A percentile compares a stretch with the other conserved stretches of the same genome.
phyloP scores from a whole-genome alignment of 352 stramenopile species.

The Hyaloperonospora brassicae region DNA sequence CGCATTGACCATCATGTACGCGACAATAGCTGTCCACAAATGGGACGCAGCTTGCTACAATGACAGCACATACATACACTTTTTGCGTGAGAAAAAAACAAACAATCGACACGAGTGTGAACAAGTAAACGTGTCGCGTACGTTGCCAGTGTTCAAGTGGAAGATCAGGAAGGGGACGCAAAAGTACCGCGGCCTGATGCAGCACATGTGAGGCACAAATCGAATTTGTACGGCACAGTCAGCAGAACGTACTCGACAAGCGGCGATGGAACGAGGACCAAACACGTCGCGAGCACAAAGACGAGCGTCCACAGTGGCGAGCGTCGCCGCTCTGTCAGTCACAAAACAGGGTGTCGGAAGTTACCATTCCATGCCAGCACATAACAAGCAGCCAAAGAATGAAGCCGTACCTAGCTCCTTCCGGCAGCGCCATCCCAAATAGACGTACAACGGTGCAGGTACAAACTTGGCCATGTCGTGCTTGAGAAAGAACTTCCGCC shows the following conservation, averaged over 20 bases:
- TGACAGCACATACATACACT: constrained; percentile 9
- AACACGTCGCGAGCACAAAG: constrained; percentile 53
- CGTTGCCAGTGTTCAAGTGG: constrained; percentile 64
- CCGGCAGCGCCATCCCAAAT: constrained; percentile 55
- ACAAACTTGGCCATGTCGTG: constrained; percentile 64
- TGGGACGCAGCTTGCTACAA: constrained; percentile 48
- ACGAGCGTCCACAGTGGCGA: constrained; percentile 75
- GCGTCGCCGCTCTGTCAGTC: constrained; percentile 31
- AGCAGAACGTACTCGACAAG: constrained; percentile 71
- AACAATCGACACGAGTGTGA: neutral
- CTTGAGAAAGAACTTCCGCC: constrained; percentile 80
- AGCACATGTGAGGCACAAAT: neutral
- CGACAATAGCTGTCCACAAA: constrained; percentile 30
- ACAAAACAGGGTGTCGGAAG: constrained; percentile 1
- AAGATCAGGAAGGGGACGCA: constrained; percentile 72
- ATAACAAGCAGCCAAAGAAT: neutral
- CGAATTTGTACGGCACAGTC: neutral
- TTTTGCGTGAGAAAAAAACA: neutral
- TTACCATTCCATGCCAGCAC: neutral
- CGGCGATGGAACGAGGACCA: constrained; percentile 82
- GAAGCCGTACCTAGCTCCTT: constrained; percentile 48
- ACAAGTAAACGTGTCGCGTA: constrained; percentile 20
- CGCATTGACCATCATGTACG: constrained; percentile 53
- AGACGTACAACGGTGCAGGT: constrained; percentile 49
- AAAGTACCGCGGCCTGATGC: constrained; percentile 69